phyloP scores from a whole-genome alignment of 148 eudicot species.

The Camellia japonica region DNA sequence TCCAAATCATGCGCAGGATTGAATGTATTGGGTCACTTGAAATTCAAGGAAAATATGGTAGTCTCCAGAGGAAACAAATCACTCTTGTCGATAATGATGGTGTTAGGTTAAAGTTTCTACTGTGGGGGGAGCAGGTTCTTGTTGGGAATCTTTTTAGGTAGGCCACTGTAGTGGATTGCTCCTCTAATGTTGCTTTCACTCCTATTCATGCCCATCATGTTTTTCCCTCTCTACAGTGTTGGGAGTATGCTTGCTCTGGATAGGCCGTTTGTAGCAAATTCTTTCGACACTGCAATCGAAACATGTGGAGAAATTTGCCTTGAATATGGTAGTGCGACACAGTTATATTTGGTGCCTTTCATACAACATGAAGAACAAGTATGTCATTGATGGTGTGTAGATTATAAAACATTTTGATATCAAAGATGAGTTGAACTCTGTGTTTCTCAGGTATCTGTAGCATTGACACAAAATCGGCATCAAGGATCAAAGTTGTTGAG shows the following conservation, averaged over 20 bases:
- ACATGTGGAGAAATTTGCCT: constrained; percentile 50
- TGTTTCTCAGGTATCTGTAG: constrained; percentile 57
- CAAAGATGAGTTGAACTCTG: constrained; percentile 18
- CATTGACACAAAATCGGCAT: constrained; percentile 66
- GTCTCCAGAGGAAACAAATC: constrained; percentile 64
- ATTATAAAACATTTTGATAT: neutral
- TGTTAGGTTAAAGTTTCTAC: constrained; percentile 46
- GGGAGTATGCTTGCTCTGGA: constrained; percentile 96
- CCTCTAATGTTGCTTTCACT: constrained; percentile 6
- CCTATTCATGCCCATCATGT: constrained; percentile 11
- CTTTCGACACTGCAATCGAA: constrained; percentile 40
- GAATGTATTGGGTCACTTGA: constrained; percentile 70
- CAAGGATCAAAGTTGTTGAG: constrained; percentile 63
- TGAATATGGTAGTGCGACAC: constrained; percentile 96
- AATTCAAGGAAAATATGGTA: constrained; percentile 54
- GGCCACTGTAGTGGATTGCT: constrained; percentile 15
- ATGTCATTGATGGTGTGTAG: constrained; percentile 11
- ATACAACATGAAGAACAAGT: constrained; percentile 85
- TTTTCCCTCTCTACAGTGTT: constrained; percentile 43
- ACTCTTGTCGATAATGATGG: constrained; percentile 78
- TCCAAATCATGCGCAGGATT: constrained; percentile 50
- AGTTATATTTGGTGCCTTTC: constrained; percentile 81
- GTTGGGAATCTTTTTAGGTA: constrained; percentile 84
- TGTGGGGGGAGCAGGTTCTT: constrained; percentile 94
- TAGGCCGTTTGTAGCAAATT: constrained; percentile 69